A percentile compares a stretch with the other conserved stretches of the same genome.
Evolutionary conservation across 495 filamentous ascomycete genomes (phyloP).

Genomic region (Xylaria curta): DNA sequence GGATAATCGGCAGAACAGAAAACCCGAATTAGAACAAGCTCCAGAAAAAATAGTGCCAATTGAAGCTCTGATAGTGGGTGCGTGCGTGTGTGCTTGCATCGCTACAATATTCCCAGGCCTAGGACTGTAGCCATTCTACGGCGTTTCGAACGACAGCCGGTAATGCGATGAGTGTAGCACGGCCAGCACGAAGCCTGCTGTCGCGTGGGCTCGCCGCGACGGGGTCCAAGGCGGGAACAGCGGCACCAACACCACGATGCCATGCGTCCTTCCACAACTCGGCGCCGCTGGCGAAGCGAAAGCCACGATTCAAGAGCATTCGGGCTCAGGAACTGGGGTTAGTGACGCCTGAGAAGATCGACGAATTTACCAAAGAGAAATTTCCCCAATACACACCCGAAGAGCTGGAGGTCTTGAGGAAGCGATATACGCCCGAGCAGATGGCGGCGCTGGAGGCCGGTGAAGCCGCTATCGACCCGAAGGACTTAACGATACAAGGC

Average conservation of each 20-base stretch:
- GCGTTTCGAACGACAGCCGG: conserved; percentile 27
- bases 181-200: conserved; percentile 42
- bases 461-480: conserved; percentile 78
- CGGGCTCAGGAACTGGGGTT: conserved; percentile 53
- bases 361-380: conserved; percentile 50
- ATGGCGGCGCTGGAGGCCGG: conserved; percentile 84
- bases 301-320: conserved; percentile 52
- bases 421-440: conserved; percentile 80
- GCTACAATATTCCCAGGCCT: conserved; percentile 1
- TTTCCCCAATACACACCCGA: conserved; percentile 71
- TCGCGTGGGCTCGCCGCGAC: conserved; percentile 39
- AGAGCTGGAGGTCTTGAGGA: conserved; percentile 66
- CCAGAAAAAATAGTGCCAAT: conserved; percentile 32
- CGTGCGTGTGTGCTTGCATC: conserved; percentile 6
- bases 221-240: conserved; percentile 11
- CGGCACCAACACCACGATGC: conserved; percentile 38
- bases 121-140: conserved; percentile 30
- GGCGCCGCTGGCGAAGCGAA: conserved; percentile 46
- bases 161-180: conserved; percentile 44
- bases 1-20: conserved; percentile 25
- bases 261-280: conserved; percentile 53
- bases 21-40: conserved; percentile 21
- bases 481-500: conserved; percentile 77
- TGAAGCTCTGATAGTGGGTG: conserved; percentile 16
- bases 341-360: conserved; percentile 44